Evolutionary conservation across 1,284 basidiomycete species (phyloP).

Genomic region (Sporisorium scitamineum): DNA sequence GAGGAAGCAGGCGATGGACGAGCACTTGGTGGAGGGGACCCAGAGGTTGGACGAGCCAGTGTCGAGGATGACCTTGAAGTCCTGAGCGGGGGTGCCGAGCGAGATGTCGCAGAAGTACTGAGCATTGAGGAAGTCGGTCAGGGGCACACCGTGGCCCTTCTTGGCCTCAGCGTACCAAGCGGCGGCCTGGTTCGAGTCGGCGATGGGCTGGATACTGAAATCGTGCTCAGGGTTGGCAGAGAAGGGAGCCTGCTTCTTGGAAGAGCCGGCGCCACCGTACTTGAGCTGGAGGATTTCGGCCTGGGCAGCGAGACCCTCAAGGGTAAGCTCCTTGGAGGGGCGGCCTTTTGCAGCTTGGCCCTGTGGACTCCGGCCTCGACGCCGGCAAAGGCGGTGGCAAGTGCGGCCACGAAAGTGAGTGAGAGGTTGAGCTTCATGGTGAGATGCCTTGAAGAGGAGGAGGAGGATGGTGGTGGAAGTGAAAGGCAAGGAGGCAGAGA

Average conservation of each 20-base stretch:
- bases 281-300: conserved; percentile 70
- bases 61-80: conserved; percentile 81
- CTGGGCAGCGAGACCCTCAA: conserved; percentile 77
- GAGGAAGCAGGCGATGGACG: conserved; percentile 97
- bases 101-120: conserved; percentile 94
- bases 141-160: conserved; percentile 87
- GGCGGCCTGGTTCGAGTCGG: conserved; percentile 46
- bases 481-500: conserved; percentile 78
- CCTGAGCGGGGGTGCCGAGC: conserved; percentile 84
- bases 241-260: conserved; percentile 62
- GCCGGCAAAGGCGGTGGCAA: conserved; percentile 70
- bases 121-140: conserved; percentile 96
- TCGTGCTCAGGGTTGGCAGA: conserved; percentile 74
- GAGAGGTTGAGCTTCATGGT: conserved; percentile 66
- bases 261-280: conserved; percentile 54
- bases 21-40: conserved; percentile 89
- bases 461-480: conserved; percentile 73
- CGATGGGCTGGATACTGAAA: conserved; percentile 70
- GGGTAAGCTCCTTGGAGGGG: conserved; percentile 78
- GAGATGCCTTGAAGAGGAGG: background rate
- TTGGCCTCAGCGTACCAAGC: conserved; percentile 71
- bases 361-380: conserved; percentile 70
- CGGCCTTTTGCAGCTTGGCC: conserved; percentile 74
- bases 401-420: conserved; percentile 77
- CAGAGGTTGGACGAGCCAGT: conserved; percentile 92